phyloP scores from a whole-genome alignment of 202 grass and related monocot genomes.

The Panicum virgatum region DNA sequence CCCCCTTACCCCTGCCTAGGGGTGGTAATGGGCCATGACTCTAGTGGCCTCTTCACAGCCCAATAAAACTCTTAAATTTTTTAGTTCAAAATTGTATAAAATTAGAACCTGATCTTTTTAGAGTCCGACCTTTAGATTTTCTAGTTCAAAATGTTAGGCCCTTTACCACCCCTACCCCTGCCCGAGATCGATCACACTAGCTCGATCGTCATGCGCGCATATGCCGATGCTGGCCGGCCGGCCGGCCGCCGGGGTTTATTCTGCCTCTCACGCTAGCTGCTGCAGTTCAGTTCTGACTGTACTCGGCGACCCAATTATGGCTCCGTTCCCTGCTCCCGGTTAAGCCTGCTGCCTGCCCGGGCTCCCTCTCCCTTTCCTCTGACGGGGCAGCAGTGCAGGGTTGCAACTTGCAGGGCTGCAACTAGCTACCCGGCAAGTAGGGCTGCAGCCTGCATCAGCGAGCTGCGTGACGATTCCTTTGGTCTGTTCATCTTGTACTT shows the following conservation, averaged over 20 bases:
- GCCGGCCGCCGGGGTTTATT: neutral
- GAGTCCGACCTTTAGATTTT: no score
- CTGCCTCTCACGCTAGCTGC: neutral
- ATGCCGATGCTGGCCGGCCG: neutral
- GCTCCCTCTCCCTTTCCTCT: neutral
- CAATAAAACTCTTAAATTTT: no score
- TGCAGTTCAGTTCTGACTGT: neutral
- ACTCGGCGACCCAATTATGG: constrained; percentile 13
- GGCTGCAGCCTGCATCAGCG: no score
- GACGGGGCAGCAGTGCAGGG: neutral
- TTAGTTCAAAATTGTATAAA: no score
- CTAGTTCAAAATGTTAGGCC: no score
- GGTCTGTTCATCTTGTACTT: constrained; percentile 53
- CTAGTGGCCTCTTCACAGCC: no score
- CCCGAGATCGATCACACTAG: constrained; percentile 2
- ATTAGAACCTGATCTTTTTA: no score
- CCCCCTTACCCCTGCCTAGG: no score
- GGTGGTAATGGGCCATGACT: no score
- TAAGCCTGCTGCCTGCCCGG: no score
- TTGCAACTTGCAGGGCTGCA: constrained; percentile 9
- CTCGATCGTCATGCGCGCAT: constrained; percentile 16
- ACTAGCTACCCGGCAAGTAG: constrained; percentile 2
- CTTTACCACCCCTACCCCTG: no score
- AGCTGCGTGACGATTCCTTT: constrained; percentile 39
- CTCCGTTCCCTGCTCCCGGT: neutral